Percentiles rank a stretch among this genome's conserved stretches.
phyloP scores from a whole-genome alignment of 2,329 filamentous ascomycete species.

The Penicillium hordei region DNA sequence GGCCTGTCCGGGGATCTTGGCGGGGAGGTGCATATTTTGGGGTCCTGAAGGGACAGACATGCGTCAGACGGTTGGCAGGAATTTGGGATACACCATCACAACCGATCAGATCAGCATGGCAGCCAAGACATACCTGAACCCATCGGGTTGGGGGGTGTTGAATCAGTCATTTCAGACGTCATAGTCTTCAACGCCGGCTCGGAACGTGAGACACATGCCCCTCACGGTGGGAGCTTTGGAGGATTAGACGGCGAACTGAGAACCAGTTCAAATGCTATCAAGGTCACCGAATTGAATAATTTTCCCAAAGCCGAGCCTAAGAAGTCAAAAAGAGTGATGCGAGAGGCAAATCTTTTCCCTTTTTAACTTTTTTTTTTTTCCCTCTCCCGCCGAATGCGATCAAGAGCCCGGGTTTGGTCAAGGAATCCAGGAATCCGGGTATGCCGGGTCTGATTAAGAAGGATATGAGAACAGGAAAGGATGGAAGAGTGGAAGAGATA shows the following conservation, averaged over 20 bases:
- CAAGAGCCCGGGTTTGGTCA: conserved; percentile 7
- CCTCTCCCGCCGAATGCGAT: conserved; percentile 21
- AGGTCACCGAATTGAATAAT: background rate
- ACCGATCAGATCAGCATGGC: conserved; percentile 11
- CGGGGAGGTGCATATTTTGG: conserved; percentile 20
- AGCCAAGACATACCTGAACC: conserved; percentile 34
- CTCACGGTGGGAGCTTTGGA: conserved; percentile 22
- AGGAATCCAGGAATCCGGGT: background rate
- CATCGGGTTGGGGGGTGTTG: conserved; percentile 25
- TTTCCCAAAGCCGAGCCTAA: background rate
- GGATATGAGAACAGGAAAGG: background rate
- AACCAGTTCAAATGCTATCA: background rate
- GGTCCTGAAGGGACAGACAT: conserved; percentile 17
- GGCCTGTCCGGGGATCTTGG: conserved; percentile 26
- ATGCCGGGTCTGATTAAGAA: background rate
- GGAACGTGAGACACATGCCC: conserved; percentile 37
- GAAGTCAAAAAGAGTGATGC: conserved; percentile 24
- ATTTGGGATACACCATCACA: background rate
- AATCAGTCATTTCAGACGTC: conserved; percentile 38
- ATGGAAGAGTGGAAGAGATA: background rate
- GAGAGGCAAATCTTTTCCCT: conserved; percentile 33
- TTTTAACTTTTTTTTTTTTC: conserved; percentile 20
- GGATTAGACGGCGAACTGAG: background rate
- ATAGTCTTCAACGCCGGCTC: conserved; percentile 30
- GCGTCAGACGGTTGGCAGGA: conserved; percentile 8